These are phyloP conservation scores for Umbelopsis vinacea DNA, from an alignment of 192 early-diverging fungal genomes.

Conservation along the genomic window DNA sequence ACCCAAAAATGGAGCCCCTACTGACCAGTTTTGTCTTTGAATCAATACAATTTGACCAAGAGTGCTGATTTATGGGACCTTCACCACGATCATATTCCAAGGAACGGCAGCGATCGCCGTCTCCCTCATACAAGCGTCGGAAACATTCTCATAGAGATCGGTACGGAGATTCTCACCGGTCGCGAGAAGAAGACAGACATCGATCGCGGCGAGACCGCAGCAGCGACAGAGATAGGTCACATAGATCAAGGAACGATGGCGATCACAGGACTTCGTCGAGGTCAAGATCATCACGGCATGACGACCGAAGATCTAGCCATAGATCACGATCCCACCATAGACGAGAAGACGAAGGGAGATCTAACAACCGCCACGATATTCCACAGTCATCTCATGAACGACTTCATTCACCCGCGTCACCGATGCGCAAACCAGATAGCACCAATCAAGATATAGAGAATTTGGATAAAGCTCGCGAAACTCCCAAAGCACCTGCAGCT, in stretches of 20 bases:
- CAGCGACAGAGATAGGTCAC: constrained; percentile 12
- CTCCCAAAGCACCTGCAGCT: not conserved
- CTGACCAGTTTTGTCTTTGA: not conserved
- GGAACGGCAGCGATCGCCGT: not conserved
- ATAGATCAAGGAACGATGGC: not conserved
- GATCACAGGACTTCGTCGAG: not conserved
- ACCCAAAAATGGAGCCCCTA: not conserved
- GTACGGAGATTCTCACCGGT: not conserved
- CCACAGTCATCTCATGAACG: not conserved
- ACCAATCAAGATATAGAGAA: not conserved
- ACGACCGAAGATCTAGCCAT: constrained; percentile 15
- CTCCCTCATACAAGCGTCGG: not conserved
- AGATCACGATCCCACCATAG: constrained; percentile 12
- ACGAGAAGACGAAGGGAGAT: not conserved
- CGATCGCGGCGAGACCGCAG: constrained; percentile 16
- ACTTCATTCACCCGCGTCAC: constrained; percentile 5
- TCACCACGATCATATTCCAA: constrained; percentile 11
- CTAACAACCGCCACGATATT: not conserved
- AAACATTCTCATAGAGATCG: constrained; percentile 16
- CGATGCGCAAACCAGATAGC: not conserved
- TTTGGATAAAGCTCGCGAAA: not conserved
- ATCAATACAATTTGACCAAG: not conserved
- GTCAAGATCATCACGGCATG: constrained; percentile 2
- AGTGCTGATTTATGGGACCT: not conserved
- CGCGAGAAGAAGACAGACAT: constrained; percentile 6